Conservation (phyloP, 352 stramenopile species). For the Peronospora destructor region DNA sequence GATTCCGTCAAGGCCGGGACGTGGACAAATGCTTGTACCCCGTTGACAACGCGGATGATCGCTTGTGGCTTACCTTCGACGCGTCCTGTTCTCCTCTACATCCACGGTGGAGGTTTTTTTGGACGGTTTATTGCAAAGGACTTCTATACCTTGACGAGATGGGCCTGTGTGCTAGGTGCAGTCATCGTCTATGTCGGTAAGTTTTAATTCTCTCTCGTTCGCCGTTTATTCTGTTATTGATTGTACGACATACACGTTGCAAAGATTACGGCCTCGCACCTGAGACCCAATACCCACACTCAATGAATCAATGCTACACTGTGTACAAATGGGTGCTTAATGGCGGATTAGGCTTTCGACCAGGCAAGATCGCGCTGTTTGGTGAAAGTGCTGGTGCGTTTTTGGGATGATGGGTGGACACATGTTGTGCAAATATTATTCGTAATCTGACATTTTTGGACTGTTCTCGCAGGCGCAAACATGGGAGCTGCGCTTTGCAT, state of each 20-base stretch:
- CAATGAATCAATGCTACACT: constrained; percentile 66
- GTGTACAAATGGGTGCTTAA: constrained; percentile 84
- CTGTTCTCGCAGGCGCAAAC: constrained; percentile 55
- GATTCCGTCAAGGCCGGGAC: constrained; percentile 53
- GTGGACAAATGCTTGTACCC: constrained; percentile 52
- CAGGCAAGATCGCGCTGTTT: constrained; percentile 67
- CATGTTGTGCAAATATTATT: not conserved
- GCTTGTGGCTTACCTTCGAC: constrained; percentile 57
- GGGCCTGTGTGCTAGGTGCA: constrained; percentile 57
- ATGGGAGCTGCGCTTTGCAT: constrained; percentile 79
- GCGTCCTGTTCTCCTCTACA: constrained; percentile 75
- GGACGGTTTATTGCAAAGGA: constrained; percentile 85
- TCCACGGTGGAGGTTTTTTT: constrained; percentile 85
- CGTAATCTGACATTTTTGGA: not conserved
- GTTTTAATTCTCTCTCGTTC: constrained; percentile 6
- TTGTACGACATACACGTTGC: not conserved
- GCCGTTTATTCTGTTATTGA: constrained; percentile 3
- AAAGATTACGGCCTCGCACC: constrained; percentile 78
- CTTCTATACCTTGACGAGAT: constrained; percentile 66
- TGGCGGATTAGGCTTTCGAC: constrained; percentile 64
- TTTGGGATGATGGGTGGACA: not conserved
- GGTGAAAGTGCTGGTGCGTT: constrained; percentile 74
- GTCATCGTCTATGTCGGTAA: constrained; percentile 85
- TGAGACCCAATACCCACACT: constrained; percentile 75
- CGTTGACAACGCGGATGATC: constrained; percentile 59